phyloP scores from a whole-genome alignment of 1,139 yeast species.

The Magnusiomyces sp. region DNA sequence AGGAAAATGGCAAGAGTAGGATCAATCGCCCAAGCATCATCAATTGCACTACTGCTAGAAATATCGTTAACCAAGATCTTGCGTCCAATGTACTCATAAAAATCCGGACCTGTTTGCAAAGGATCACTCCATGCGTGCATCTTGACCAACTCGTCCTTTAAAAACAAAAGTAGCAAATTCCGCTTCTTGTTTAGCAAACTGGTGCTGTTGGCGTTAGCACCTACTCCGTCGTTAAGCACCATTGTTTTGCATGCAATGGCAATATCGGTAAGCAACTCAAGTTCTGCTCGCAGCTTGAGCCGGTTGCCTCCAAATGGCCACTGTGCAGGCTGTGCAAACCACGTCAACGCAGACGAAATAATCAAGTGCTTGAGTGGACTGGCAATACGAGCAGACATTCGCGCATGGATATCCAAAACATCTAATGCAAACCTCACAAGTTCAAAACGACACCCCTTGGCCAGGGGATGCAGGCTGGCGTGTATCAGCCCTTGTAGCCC shows the following conservation, averaged over 20 bases:
- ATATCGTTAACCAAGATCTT: conserved; percentile 16
- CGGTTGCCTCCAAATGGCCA: conserved; percentile 85
- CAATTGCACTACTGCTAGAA: conserved; percentile 24
- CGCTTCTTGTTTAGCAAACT: conserved; percentile 32
- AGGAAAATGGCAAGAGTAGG: conserved; percentile 71
- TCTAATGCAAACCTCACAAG: conserved; percentile 61
- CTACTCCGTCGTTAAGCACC: conserved; percentile 4
- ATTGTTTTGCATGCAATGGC: conserved; percentile 17
- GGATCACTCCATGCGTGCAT: conserved; percentile 78
- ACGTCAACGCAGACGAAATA: conserved; percentile 59
- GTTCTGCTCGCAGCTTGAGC: conserved; percentile 63
- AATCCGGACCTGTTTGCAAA: conserved; percentile 39
- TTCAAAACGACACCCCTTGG: conserved; percentile 70
- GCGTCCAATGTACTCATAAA: conserved; percentile 19
- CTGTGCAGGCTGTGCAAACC: conserved; percentile 60
- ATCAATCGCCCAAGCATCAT: conserved; percentile 54
- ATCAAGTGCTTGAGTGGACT: conserved; percentile 43
- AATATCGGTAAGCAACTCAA: conserved; percentile 39
- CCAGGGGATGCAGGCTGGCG: conserved; percentile 77
- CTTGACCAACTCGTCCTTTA: conserved; percentile 67
- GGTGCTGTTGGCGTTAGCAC: conserved; percentile 4
- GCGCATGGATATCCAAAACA: conserved; percentile 47
- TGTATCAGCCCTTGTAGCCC: conserved; percentile 45
- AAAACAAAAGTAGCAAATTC: conserved; percentile 47
- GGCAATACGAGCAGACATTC: conserved; percentile 30